Evolutionary conservation across 176 grass and related monocot genomes (phyloP), one percentile per base, ranked within the genome.

Genomic region (Bothriochloa decipiens): DNA sequence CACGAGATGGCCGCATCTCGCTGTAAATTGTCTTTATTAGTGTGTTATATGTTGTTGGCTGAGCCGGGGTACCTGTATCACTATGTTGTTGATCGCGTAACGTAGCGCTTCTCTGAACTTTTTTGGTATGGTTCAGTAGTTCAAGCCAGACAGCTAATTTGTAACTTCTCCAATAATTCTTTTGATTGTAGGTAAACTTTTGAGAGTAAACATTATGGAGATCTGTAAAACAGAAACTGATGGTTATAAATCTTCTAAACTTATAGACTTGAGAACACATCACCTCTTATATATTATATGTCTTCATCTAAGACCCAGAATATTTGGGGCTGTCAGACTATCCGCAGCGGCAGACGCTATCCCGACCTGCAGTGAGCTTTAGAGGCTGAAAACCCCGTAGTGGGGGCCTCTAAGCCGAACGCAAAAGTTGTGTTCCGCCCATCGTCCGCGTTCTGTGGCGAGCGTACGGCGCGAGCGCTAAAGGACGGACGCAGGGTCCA

Each of bases 1-100:
- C 87, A 72, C 64, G 26, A 40, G 28, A 23, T 11, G 72, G 17
- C 50, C 17, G 20, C 57, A 37, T 52, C 45, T 83, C 14, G 70
- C 50, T 94, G 86, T 90, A 95, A 88, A 91, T 90, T 79, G 46
- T 78, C 6, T 53, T 45, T 45, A 11, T 65, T 68, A 49, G 18
- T 72, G 58, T 41, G 71, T 76, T 66, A 61, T 61, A 61, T 80
- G 26, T 86, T 86, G 78, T 81, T 25, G 71, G 53, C 61, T 78
- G 68, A 75, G 68, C 16, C 8, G 3, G 70, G 33, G 33, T 36
- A 37, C 62, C 26, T 84, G 70, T 91, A 81, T 70, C 76, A 75
- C 49, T 76, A 61, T 84, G 70, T 74, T 58, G 75, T 68, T 78
- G 23, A 64, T 39, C 4, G 15, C 78, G 67, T 88, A 65, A 88